Evolutionary conservation across 2,329 filamentous ascomycete species (phyloP).

Genomic region (Neophaeococcomyces aloes): DNA sequence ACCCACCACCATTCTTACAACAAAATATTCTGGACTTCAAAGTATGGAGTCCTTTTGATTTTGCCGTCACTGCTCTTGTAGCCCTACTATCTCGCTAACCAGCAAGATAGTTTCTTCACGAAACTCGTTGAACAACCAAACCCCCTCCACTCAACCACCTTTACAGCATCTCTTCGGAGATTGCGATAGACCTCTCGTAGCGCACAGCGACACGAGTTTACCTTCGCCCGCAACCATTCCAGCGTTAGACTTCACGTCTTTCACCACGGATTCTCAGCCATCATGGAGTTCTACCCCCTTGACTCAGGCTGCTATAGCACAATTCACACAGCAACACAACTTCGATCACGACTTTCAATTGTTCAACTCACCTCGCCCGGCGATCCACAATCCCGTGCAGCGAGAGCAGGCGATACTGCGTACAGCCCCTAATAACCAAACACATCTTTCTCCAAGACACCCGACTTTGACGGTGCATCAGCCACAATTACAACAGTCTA

Average conservation of each 20-base stretch:
- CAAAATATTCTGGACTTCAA: constrained; percentile 21
- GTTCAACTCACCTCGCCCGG: constrained; percentile 20
- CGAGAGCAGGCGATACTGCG: constrained; percentile 24
- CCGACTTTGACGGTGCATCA: constrained; percentile 15
- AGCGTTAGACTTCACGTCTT: constrained; percentile 25
- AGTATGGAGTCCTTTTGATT: constrained; percentile 25
- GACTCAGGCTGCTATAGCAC: constrained; percentile 23
- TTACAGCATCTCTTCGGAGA: constrained; percentile 25
- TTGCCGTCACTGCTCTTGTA: constrained; percentile 5
- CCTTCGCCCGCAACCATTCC: constrained; percentile 26
- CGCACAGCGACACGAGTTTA: constrained; percentile 21
- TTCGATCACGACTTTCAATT: constrained; percentile 28
- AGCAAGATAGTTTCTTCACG: constrained; percentile 24
- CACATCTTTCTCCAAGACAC: constrained; percentile 19
- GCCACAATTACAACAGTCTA: constrained; percentile 13
- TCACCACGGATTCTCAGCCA: constrained; percentile 28
- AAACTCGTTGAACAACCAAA: constrained; percentile 11
- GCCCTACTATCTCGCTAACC: constrained; percentile 20
- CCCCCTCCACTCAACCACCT: constrained; percentile 21
- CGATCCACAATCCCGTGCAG: constrained; percentile 18
- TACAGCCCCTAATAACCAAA: constrained; percentile 23
- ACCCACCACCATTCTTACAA: constrained; percentile 14
- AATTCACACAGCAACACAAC: constrained; percentile 15
- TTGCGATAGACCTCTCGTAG: constrained; percentile 25
- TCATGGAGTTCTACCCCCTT: constrained; percentile 28